Percentiles rank a stretch among this genome's conserved stretches.
Evolutionary conservation across 2,329 filamentous ascomycete genomes (phyloP).

Genomic region (Cercospora sp.): DNA sequence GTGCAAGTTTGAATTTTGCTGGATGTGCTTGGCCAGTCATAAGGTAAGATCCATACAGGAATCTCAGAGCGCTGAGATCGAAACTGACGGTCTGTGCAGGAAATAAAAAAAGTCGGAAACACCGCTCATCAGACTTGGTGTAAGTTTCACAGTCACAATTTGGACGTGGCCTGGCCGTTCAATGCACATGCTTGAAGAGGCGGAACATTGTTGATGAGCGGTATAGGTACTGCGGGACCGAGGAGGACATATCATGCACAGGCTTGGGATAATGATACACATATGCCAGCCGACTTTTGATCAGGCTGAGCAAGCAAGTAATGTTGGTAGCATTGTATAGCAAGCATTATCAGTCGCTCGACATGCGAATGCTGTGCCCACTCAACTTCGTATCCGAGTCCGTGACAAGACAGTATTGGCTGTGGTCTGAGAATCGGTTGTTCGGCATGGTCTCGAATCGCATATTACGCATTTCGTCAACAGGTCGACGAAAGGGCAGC

Average conservation of each 20-base stretch:
- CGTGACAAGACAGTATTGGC: too few species aligned
- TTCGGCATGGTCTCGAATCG: not conserved
- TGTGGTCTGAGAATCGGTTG: too few species aligned
- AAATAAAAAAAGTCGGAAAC: slow-evolving; percentile 34
- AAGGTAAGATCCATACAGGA: not conserved
- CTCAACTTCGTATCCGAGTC: too few species aligned
- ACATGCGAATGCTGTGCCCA: not conserved
- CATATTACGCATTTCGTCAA: not conserved
- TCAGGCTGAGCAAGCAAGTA: not conserved
- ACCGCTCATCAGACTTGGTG: slow-evolving; percentile 33
- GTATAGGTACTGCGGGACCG: not conserved
- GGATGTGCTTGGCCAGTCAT: slow-evolving; percentile 37
- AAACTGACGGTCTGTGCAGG: not conserved
- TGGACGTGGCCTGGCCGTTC: slow-evolving; percentile 36
- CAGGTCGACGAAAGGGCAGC: not conserved
- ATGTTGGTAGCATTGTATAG: not conserved
- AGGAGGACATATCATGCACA: not conserved
- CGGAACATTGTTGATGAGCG: slow-evolving; percentile 4
- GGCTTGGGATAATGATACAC: slow-evolving; percentile 11
- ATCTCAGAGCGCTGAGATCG: too few species aligned
- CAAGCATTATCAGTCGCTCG: not conserved
- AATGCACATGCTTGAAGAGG: slow-evolving; percentile 48
- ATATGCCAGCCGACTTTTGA: slow-evolving; percentile 7
- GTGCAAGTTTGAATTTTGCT: slow-evolving; percentile 46
- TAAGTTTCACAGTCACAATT: slow-evolving; percentile 35